These are phyloP conservation scores for Senecio squalidus DNA, from an alignment of 140 eudicot species.

Conservation along the genomic window DNA sequence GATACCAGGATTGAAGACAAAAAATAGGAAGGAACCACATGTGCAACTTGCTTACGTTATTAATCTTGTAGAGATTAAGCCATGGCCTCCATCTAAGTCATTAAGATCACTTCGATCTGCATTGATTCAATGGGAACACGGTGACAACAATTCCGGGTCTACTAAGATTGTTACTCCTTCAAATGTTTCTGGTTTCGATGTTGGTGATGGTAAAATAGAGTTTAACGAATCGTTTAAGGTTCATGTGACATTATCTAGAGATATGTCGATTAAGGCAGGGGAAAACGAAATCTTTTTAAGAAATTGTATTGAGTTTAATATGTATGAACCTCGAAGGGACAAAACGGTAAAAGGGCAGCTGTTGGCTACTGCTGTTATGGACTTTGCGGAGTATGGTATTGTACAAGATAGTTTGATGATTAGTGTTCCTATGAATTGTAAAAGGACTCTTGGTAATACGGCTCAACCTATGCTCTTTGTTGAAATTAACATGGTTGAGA, in stretches of 20 bases:
- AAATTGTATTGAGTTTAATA: constrained; percentile 68
- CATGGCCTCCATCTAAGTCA: constrained; percentile 96
- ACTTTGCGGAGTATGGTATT: constrained; percentile 77
- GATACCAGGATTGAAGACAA: constrained; percentile 56
- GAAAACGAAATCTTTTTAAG: constrained; percentile 45
- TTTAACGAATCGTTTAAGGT: constrained; percentile 67
- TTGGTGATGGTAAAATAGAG: constrained; percentile 74
- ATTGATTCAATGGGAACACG: constrained; percentile 75
- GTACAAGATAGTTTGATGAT: constrained; percentile 42
- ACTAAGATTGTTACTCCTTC: constrained; percentile 69
- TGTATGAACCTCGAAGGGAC: constrained; percentile 81
- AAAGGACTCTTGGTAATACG: constrained; percentile 62
- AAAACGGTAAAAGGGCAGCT: constrained; percentile 68
- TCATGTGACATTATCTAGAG: constrained; percentile 53
- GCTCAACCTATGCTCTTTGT: constrained; percentile 63
- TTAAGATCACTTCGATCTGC: constrained; percentile 60
- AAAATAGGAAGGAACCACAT: constrained; percentile 38
- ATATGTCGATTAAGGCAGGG: constrained; percentile 43
- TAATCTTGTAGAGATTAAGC: constrained; percentile 72
- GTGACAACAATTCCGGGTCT: constrained; percentile 58
- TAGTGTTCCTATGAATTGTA: constrained; percentile 64
- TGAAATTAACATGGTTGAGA: constrained; percentile 50
- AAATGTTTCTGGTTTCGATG: constrained; percentile 38
- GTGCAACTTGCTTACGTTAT: constrained; percentile 56
- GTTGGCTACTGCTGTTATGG: constrained; percentile 64